Conservation (phyloP, 306 rosid genomes). For the Hippophae rhamnoides region DNA sequence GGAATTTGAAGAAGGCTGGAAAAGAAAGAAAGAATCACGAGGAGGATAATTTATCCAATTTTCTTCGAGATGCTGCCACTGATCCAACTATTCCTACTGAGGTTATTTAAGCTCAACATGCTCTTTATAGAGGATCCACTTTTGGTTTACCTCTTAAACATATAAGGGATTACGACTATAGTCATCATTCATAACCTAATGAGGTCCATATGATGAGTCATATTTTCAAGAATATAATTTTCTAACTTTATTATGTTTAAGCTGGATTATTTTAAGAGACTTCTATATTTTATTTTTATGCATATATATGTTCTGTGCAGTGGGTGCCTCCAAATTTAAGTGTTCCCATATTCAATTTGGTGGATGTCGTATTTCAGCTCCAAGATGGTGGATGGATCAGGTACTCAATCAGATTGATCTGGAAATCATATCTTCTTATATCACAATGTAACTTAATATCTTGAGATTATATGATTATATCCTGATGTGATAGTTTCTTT, state of each 20-base stretch:
- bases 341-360: slow-evolving; percentile 74
- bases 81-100: slow-evolving; percentile 67
- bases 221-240: not conserved
- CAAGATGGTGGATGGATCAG: slow-evolving; percentile 99
- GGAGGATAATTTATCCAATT: slow-evolving; percentile 32
- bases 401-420: slow-evolving; percentile 25
- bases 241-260: not conserved
- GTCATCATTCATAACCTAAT: not conserved
- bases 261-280: slow-evolving; percentile 11
- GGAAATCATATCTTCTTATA: not conserved
- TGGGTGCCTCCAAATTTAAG: slow-evolving; percentile 98
- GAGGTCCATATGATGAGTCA: not conserved
- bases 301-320: slow-evolving; percentile 32
- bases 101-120: slow-evolving; percentile 31
- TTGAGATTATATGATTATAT: not conserved
- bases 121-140: not conserved
- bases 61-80: slow-evolving; percentile 47
- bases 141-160: slow-evolving; percentile 2
- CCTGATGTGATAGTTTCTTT: slow-evolving; percentile 5
- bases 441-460: not conserved
- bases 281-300: slow-evolving; percentile 19
- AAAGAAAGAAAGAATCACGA: slow-evolving; percentile 36
- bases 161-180: not conserved
- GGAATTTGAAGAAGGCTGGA: slow-evolving; percentile 28
- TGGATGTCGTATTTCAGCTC: slow-evolving; percentile 87